Evolutionary conservation across 352 stramenopile species (phyloP).

Genomic region (Phytopythium mirpurense): DNA sequence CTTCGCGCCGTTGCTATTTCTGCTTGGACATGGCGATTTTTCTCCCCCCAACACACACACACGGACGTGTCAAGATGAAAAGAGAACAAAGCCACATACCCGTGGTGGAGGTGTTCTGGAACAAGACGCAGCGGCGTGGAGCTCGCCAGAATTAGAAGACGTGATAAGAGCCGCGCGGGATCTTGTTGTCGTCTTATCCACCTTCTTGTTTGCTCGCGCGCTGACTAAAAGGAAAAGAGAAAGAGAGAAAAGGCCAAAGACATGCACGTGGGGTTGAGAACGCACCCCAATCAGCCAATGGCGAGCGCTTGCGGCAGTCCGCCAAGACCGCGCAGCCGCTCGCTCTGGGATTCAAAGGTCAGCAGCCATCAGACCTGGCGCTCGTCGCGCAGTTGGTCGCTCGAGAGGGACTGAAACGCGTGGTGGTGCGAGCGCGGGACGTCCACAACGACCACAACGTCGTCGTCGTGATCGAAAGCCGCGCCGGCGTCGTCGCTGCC

Average conservation of each 20-base stretch:
- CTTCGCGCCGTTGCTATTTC: background rate
- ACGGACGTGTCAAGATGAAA: background rate
- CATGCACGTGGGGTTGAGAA: conserved; percentile 1
- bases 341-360: background rate
- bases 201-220: conserved; percentile 5
- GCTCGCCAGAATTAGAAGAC: conserved; percentile 1
- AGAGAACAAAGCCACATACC: background rate
- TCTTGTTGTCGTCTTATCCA: conserved; percentile 7
- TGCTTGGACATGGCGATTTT: background rate
- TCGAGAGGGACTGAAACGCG: conserved; percentile 3
- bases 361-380: conserved; percentile 1
- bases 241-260: background rate
- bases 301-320: background rate
- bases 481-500: conserved; percentile 4
- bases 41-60: background rate
- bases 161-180: conserved; percentile 3
- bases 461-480: conserved; percentile 3
- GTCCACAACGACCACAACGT: conserved; percentile 4
- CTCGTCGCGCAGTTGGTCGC: conserved; percentile 1
- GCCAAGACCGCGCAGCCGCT: background rate
- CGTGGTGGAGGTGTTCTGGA: conserved; percentile 1
- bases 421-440: conserved; percentile 1
- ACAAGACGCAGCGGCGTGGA: conserved; percentile 1
- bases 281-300: background rate
- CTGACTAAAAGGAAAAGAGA: conserved; percentile 1